phyloP scores from a whole-genome alignment of 129 eudicot genomes.

The Smallanthus sonchifolius region DNA sequence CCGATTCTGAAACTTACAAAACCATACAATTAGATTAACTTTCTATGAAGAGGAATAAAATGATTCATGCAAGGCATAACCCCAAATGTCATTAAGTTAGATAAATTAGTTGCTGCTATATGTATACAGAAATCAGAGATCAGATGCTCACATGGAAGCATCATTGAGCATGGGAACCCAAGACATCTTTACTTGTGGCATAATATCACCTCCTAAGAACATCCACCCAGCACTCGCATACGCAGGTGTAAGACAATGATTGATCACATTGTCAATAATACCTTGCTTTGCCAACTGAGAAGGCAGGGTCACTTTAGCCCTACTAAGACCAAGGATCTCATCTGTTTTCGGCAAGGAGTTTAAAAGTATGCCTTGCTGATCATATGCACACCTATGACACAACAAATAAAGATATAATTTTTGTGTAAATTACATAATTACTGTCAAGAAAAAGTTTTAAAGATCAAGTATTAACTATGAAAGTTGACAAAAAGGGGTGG shows the following conservation, averaged over 20 bases:
- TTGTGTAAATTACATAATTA: conserved; percentile 3
- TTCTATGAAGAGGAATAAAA: too few species aligned
- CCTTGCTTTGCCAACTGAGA: conserved; percentile 67
- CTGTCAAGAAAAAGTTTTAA: background rate
- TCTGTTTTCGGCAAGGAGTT: conserved; percentile 61
- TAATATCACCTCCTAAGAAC: conserved; percentile 73
- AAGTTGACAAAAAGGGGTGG: background rate
- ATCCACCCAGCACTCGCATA: conserved; percentile 57
- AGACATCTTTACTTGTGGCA: conserved; percentile 54
- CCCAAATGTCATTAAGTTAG: too few species aligned
- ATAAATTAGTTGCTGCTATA: too few species aligned
- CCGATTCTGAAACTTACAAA: too few species aligned
- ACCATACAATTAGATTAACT: too few species aligned
- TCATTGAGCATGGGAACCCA: conserved; percentile 74
- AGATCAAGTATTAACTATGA: background rate
- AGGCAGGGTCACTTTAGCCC: conserved; percentile 71
- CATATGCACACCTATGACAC: conserved; percentile 61
- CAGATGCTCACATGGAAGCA: conserved; percentile 51
- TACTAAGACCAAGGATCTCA: conserved; percentile 77
- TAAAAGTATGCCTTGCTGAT: conserved; percentile 67
- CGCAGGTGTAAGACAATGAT: conserved; percentile 62
- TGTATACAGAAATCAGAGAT: conserved; percentile 1
- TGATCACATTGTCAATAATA: conserved; percentile 55
- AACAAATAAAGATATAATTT: conserved; percentile 2
- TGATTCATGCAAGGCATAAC: too few species aligned